A percentile compares a stretch with the other conserved stretches of the same genome.
phyloP scores from a whole-genome alignment of 768 basidiomycete species.

The Stropharia rugosoannulata region DNA sequence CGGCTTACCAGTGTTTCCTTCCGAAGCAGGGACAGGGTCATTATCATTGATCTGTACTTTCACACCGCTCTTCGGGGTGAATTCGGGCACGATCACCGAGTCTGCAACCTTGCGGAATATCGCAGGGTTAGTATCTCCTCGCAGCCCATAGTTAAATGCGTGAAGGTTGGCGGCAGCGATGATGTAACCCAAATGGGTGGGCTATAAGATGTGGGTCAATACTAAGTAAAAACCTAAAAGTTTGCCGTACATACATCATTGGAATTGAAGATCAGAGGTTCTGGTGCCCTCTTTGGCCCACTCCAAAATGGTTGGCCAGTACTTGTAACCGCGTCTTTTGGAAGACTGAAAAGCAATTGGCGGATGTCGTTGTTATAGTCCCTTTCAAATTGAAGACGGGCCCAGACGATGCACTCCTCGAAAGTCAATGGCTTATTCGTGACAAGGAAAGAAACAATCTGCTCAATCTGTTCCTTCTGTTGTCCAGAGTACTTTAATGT shows the following conservation, averaged over 20 bases:
- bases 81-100: constrained; percentile 84
- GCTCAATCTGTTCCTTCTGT: constrained; percentile 85
- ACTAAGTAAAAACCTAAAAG: constrained; percentile 8
- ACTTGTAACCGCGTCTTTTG: constrained; percentile 89
- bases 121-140: constrained; percentile 78
- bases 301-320: constrained; percentile 99
- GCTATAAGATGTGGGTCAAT: constrained; percentile 39
- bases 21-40: constrained; percentile 72
- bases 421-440: constrained; percentile 92
- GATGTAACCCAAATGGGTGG: constrained; percentile 84
- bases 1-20: constrained; percentile 35
- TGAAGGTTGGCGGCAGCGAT: constrained; percentile 94
- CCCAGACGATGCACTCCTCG: constrained; percentile 98
- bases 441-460: constrained; percentile 87
- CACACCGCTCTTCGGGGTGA: constrained; percentile 89
- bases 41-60: constrained; percentile 93
- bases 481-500: constrained; percentile 90
- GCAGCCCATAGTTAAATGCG: constrained; percentile 96
- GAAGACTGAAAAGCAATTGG: constrained; percentile 90
- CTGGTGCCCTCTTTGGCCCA: constrained; percentile 96
- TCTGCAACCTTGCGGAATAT: constrained; percentile 85
- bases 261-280: constrained; percentile 83
- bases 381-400: constrained; percentile 90
- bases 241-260: constrained; percentile 65
- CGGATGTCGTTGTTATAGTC: constrained; percentile 92